Evolutionary conservation across 2,329 filamentous ascomycete genomes (phyloP).

Genomic region (Phaeosphaeria sp.): DNA sequence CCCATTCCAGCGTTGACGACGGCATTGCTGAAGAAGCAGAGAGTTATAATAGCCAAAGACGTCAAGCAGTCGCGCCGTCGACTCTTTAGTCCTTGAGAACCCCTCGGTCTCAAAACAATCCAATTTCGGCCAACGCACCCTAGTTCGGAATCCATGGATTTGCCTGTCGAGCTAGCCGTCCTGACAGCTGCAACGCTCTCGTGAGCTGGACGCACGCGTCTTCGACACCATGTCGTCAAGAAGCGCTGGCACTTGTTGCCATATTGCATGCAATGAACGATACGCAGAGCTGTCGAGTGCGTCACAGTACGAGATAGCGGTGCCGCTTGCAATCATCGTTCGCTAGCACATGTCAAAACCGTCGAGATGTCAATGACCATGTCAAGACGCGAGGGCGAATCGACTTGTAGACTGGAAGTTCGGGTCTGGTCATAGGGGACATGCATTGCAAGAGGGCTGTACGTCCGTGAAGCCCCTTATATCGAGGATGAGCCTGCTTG

Average conservation of each 20-base stretch:
- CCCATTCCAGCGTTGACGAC: constrained; percentile 39
- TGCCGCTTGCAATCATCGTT: not conserved
- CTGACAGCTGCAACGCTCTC: not conserved
- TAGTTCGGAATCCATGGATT: constrained; percentile 17
- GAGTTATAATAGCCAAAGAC: constrained; percentile 6
- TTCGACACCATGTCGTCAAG: not conserved
- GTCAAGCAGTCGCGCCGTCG: constrained; percentile 15
- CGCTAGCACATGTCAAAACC: not conserved
- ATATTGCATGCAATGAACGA: not conserved
- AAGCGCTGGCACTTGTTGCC: too few species aligned
- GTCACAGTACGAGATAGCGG: not conserved
- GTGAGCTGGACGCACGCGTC: too few species aligned
- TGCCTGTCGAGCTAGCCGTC: constrained; percentile 25
- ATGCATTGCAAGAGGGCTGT: not conserved
- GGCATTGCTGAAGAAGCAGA: constrained; percentile 35
- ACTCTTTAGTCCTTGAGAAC: constrained; percentile 19
- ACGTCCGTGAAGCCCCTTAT: not conserved
- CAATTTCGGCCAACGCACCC: constrained; percentile 13
- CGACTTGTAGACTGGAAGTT: not conserved
- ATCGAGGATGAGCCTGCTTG: not conserved
- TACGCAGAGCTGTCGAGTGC: not conserved
- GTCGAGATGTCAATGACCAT: not conserved
- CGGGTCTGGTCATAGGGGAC: not conserved
- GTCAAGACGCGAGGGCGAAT: not conserved
- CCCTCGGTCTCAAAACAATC: constrained; percentile 22